Conservation (phyloP, 2,329 filamentous ascomycete genomes). For the Dichotomopilus funicola region DNA sequence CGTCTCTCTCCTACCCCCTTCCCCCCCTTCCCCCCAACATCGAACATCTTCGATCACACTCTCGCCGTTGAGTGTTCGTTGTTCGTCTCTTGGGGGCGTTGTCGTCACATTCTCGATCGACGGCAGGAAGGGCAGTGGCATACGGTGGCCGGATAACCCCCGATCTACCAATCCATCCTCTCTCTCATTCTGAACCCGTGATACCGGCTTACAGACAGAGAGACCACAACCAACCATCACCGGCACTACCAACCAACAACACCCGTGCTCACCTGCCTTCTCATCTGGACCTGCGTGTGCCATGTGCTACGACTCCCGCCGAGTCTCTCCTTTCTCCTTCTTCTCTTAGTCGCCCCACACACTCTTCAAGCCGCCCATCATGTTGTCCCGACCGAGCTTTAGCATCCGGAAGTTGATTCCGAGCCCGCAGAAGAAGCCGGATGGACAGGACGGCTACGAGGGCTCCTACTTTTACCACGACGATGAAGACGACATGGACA, state of each 20-base stretch:
- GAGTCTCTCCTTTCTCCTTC: slow-evolving; percentile 8
- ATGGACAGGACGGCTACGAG: slow-evolving; percentile 21
- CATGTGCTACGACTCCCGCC: slow-evolving; percentile 21
- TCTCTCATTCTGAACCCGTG: background rate
- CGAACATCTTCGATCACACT: background rate
- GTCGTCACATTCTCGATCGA: slow-evolving; percentile 5
- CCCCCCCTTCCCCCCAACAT: background rate
- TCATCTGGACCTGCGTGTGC: slow-evolving; percentile 16
- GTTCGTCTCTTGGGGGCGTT: background rate
- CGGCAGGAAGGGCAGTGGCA: slow-evolving; percentile 2
- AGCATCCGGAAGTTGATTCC: slow-evolving; percentile 39
- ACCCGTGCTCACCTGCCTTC: background rate
- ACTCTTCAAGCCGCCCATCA: slow-evolving; percentile 23
- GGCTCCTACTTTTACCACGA: slow-evolving; percentile 24
- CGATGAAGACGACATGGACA: slow-evolving; percentile 20
- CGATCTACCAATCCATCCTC: background rate
- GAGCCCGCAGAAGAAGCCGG: slow-evolving; percentile 27
- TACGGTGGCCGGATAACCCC: slow-evolving; percentile 11
- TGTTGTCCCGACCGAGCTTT: slow-evolving; percentile 37
- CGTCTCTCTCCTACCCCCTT: slow-evolving; percentile 6
- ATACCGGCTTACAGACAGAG: too few species aligned
- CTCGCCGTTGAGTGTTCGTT: slow-evolving; percentile 3
- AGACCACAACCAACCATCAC: too few species aligned
- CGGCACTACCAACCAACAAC: too few species aligned
- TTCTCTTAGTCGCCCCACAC: slow-evolving; percentile 4